Base-by-base conservation (phyloP, 1,284 basidiomycete species). In the Trichosporon faecale region DNA sequence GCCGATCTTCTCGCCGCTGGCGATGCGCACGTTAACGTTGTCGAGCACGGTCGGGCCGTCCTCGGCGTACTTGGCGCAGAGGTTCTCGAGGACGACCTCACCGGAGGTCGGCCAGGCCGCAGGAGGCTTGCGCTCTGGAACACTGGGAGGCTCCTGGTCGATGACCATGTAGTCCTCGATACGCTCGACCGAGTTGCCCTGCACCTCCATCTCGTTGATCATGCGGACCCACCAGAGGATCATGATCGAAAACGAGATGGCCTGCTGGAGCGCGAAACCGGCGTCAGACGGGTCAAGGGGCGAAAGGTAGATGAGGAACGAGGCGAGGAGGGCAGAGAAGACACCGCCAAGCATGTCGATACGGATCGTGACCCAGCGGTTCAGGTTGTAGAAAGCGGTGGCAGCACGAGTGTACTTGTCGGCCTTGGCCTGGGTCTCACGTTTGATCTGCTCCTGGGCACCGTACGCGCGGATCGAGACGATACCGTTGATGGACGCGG, bases 61-160 rank as follows among this genome's bases (percentile, higher is more conserved):
- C 18, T 75, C 67, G 1, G 79, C 74, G 71, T 84, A 85, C 67
- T 79, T 77, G 23, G 85, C 85, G 8, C 76, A 79, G 0, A 85
- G 76, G 33, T 80, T 85, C 72, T 91, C 88, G 0, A 91, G 89
- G 3, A 84, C 80, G 35, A 93, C 83, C 44, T 88, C 85, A 4
- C 91, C 91, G 49, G 88, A 90, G 0, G 89, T 86, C 0, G 91
- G 91, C 91, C 91, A 93, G 71, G 90, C 88, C 0, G 91, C 91
- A 2, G 91, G 90, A 33, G 91, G 91, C 57, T 85, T 82, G 7
- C 88, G 88, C 14, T 79, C 77, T 27, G 83, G 78, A 0, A 85
- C 85, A 0, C 86, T 76, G 67, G 85, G 84, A 1, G 87, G 87
- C 77, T 93, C 91, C 77, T 91, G 90, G 68, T 91, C 90, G 68